phyloP scores from a whole-genome alignment of 108 stramenopile species.

The Conticribra weissflogii region DNA sequence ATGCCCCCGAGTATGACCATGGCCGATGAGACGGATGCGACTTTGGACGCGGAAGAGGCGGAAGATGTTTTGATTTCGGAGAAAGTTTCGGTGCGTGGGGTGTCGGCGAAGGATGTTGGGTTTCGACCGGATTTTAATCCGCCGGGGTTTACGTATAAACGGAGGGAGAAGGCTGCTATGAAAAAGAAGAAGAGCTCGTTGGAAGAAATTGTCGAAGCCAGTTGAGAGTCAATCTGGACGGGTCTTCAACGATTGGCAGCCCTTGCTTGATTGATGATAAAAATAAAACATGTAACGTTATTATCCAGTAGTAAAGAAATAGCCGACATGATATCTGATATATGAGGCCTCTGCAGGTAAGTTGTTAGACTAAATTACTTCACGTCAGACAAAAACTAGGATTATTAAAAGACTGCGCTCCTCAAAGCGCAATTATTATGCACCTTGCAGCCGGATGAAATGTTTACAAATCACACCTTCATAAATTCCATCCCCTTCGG shows the following conservation, averaged over 20 bases:
- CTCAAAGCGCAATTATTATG: too few relatives aligned
- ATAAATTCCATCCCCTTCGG: constrained; percentile 60
- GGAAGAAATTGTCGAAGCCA: constrained; percentile 39
- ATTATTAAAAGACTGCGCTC: too few relatives aligned
- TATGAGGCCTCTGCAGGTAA: too few relatives aligned
- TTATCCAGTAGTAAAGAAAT: too few relatives aligned
- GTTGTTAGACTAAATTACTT: too few relatives aligned
- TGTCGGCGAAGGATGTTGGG: constrained; percentile 27
- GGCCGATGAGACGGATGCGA: constrained; percentile 47
- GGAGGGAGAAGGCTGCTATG: constrained; percentile 48
- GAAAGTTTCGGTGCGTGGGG: background rate
- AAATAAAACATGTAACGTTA: too few relatives aligned
- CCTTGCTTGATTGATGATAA: too few relatives aligned
- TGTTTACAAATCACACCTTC: constrained; percentile 25
- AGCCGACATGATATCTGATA: too few relatives aligned
- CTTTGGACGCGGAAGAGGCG: constrained; percentile 41
- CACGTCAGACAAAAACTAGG: too few relatives aligned
- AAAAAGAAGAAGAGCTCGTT: constrained; percentile 45
- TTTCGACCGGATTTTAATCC: constrained; percentile 57
- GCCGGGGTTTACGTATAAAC: constrained; percentile 50
- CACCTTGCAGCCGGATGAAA: too few relatives aligned
- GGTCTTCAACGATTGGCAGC: too few relatives aligned
- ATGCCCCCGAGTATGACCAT: constrained; percentile 48
- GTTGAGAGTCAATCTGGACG: background rate
- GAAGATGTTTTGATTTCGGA: constrained; percentile 10